phyloP scores from a whole-genome alignment of 768 basidiomycete species.

The Boletus rubropictus region DNA sequence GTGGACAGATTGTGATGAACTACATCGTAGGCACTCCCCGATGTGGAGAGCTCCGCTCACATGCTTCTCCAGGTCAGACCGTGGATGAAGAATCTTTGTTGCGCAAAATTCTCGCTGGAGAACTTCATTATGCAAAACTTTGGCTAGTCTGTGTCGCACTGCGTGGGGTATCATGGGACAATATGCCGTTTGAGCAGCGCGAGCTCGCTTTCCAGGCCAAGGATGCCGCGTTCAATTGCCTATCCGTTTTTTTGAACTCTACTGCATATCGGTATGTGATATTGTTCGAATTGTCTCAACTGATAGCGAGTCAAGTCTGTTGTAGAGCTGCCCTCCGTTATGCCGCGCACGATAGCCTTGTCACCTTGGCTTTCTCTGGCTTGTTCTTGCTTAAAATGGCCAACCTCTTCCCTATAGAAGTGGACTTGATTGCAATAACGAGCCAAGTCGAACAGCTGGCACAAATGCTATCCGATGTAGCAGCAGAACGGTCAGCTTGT shows the following conservation, averaged over 20 bases:
- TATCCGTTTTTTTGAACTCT: conserved; percentile 79
- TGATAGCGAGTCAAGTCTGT: not conserved
- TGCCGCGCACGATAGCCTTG: conserved; percentile 89
- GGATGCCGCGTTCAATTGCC: conserved; percentile 81
- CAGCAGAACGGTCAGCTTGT: conserved; percentile 69
- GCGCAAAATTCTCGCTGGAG: conserved; percentile 81
- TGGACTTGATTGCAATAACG: conserved; percentile 72
- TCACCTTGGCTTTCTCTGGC: conserved; percentile 86
- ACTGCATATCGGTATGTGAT: conserved; percentile 67
- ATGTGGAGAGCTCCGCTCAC: conserved; percentile 6
- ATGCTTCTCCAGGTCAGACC: conserved; percentile 46
- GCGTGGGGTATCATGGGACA: conserved; percentile 90
- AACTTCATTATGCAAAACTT: conserved; percentile 88
- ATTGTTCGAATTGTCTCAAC: not conserved
- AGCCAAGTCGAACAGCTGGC: conserved; percentile 87
- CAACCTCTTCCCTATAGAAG: conserved; percentile 80
- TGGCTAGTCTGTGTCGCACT: conserved; percentile 93
- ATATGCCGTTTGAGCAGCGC: conserved; percentile 92
- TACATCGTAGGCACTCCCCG: conserved; percentile 53
- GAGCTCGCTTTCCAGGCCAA: conserved; percentile 95
- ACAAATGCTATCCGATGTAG: conserved; percentile 85
- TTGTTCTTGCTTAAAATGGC: conserved; percentile 93
- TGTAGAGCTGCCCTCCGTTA: conserved; percentile 81
- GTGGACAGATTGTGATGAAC: conserved; percentile 83
- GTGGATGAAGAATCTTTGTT: conserved; percentile 85